Percentiles rank a stretch among this genome's conserved stretches.
Conservation (phyloP, 495 filamentous ascomycete genomes). For the Friedmanniomyces simplex region DNA sequence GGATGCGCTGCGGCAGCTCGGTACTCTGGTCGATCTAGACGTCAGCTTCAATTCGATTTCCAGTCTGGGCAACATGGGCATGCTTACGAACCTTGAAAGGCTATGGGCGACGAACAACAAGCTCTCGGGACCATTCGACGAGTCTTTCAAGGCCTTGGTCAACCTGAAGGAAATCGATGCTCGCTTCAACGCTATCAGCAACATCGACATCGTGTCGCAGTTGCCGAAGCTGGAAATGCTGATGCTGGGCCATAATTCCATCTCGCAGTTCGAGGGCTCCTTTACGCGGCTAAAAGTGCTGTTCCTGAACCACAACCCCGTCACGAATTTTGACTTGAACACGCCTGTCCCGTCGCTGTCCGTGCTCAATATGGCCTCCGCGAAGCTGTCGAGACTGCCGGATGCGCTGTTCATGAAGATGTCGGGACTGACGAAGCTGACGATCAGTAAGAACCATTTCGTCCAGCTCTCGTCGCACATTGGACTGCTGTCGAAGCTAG, state of each 20-base stretch:
- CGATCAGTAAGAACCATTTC: slow-evolving; percentile 92
- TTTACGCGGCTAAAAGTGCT: slow-evolving; percentile 77
- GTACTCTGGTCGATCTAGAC: slow-evolving; percentile 81
- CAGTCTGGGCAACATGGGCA: slow-evolving; percentile 65
- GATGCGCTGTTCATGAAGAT: slow-evolving; percentile 83
- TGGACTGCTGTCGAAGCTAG: slow-evolving; percentile 70
- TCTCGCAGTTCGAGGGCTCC: slow-evolving; percentile 75
- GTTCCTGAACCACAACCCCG: slow-evolving; percentile 80
- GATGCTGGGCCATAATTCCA: slow-evolving; percentile 77
- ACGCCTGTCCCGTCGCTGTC: slow-evolving; percentile 69
- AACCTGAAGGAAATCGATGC: slow-evolving; percentile 88
- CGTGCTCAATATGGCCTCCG: slow-evolving; percentile 74
- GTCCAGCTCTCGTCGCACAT: slow-evolving; percentile 75
- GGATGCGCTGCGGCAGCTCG: slow-evolving; percentile 67
- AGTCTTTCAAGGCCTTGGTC: slow-evolving; percentile 54
- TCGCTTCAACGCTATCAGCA: slow-evolving; percentile 78
- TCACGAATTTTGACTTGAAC: slow-evolving; percentile 82
- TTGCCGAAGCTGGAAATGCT: slow-evolving; percentile 81
- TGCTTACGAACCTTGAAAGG: slow-evolving; percentile 67
- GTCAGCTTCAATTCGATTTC: slow-evolving; percentile 92
- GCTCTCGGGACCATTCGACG: slow-evolving; percentile 60
- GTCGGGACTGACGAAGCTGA: slow-evolving; percentile 71
- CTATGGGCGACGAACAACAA: slow-evolving; percentile 94
- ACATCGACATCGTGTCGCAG: slow-evolving; percentile 71
- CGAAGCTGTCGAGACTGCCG: slow-evolving; percentile 72